Percentiles rank a stretch among this genome's conserved stretches.
These are phyloP conservation scores for Rhinocladiella mackenziei DNA, from an alignment of 2,329 filamentous ascomycete genomes.

Conservation along the genomic window DNA sequence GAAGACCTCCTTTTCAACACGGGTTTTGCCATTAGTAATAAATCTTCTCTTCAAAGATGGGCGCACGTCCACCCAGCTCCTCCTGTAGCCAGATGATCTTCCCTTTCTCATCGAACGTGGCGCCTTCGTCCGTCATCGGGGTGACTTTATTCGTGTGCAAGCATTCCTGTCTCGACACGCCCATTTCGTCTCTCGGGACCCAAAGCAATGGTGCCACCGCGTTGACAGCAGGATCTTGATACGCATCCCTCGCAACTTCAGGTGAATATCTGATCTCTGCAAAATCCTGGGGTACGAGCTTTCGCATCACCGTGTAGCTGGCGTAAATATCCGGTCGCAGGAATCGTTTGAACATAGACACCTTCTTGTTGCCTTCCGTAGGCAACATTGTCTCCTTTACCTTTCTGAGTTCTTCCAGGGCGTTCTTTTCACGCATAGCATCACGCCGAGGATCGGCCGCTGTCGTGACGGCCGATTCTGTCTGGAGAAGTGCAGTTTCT, in stretches of 20 bases:
- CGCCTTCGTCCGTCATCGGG: constrained; percentile 75
- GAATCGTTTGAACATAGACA: constrained; percentile 48
- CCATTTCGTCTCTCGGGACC: constrained; percentile 72
- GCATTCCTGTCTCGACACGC: constrained; percentile 74
- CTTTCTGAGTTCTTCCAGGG: constrained; percentile 18
- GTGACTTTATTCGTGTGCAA: constrained; percentile 67
- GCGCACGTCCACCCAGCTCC: constrained; percentile 48
- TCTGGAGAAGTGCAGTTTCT: constrained; percentile 46
- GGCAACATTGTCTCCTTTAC: constrained; percentile 18
- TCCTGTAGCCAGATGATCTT: constrained; percentile 58
- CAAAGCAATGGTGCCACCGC: constrained; percentile 67
- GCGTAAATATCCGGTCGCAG: constrained; percentile 73
- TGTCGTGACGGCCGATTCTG: constrained; percentile 7
- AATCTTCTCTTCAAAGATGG: constrained; percentile 57
- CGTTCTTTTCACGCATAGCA: constrained; percentile 27
- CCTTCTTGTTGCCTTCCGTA: constrained; percentile 2
- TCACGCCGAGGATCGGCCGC: constrained; percentile 3
- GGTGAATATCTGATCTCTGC: constrained; percentile 58
- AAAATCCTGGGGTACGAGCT: constrained; percentile 60
- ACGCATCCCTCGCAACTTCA: constrained; percentile 63
- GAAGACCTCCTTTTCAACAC: not conserved
- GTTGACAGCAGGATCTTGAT: constrained; percentile 67
- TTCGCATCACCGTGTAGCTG: constrained; percentile 67
- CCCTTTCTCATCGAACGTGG: constrained; percentile 66
- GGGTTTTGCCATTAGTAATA: constrained; percentile 40